These are phyloP conservation scores for Malbranchea zuffiana DNA, from an alignment of 2,329 filamentous ascomycete species.

Conservation along the genomic window DNA sequence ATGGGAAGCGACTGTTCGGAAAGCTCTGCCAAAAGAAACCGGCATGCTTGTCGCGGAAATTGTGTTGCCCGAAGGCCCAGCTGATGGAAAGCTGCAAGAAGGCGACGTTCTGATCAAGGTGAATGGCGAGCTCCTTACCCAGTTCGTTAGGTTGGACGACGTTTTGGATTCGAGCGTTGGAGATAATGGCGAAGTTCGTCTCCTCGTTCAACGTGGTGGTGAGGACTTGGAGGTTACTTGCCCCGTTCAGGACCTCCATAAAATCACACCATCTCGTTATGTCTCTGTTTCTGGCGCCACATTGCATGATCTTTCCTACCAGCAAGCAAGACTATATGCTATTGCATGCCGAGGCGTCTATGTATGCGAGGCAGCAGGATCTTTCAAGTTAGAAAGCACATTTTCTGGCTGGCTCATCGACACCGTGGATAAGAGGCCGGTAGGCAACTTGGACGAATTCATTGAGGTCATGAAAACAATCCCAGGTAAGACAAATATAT, in stretches of 20 bases:
- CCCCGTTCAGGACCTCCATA: slow-evolving; percentile 77
- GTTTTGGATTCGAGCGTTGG: slow-evolving; percentile 83
- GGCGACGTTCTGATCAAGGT: slow-evolving; percentile 89
- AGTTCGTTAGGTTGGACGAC: slow-evolving; percentile 83
- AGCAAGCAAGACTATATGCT: slow-evolving; percentile 90
- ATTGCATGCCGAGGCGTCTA: slow-evolving; percentile 88
- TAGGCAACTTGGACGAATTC: slow-evolving; percentile 76
- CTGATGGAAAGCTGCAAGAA: slow-evolving; percentile 76
- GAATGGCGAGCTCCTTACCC: slow-evolving; percentile 83
- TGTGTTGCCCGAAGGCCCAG: slow-evolving; percentile 80
- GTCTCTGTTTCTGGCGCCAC: slow-evolving; percentile 87
- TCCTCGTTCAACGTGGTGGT: slow-evolving; percentile 81
- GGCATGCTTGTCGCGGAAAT: slow-evolving; percentile 97
- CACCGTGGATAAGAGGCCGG: slow-evolving; percentile 82
- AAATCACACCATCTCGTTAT: slow-evolving; percentile 91
- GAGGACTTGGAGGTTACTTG: slow-evolving; percentile 77
- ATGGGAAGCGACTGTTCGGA: slow-evolving; percentile 76
- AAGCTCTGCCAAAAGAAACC: slow-evolving; percentile 80
- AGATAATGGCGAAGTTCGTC: slow-evolving; percentile 54
- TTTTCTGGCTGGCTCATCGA: slow-evolving; percentile 91
- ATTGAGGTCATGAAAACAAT: slow-evolving; percentile 83
- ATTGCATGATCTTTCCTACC: slow-evolving; percentile 94
- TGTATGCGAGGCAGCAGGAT: slow-evolving; percentile 87
- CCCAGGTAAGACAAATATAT: slow-evolving; percentile 46
- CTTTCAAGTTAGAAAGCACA: slow-evolving; percentile 85